A percentile compares a stretch with the other conserved stretches of the same genome.
Evolutionary conservation across 768 basidiomycete species (phyloP).

Genomic region (Mycena filopes): DNA sequence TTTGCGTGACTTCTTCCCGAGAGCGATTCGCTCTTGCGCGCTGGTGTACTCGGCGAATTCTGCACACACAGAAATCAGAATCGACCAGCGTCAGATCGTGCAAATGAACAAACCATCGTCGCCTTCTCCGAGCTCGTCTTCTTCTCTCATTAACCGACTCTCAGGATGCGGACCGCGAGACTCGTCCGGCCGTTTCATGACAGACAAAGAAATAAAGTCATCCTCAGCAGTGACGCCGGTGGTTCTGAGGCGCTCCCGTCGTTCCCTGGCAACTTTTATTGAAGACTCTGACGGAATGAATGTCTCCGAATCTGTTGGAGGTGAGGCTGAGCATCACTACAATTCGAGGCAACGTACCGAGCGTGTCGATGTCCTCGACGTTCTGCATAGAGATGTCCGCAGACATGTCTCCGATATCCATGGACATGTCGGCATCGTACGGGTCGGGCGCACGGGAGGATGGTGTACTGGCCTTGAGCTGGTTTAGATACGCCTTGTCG

Average conservation of each 20-base stretch:
- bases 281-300: conserved; percentile 77
- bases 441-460: conserved; percentile 61
- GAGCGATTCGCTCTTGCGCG: conserved; percentile 85
- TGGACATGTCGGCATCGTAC: conserved; percentile 64
- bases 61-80: conserved; percentile 40
- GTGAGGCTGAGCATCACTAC: not conserved
- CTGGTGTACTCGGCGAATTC: conserved; percentile 90
- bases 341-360: conserved; percentile 41
- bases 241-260: conserved; percentile 73
- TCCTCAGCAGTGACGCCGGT: conserved; percentile 59
- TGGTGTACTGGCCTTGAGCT: conserved; percentile 83
- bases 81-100: not conserved
- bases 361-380: conserved; percentile 41
- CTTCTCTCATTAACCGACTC: conserved; percentile 84
- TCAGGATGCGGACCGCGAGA: conserved; percentile 84
- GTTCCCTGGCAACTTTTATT: conserved; percentile 79
- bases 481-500: conserved; percentile 75
- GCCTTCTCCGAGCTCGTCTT: conserved; percentile 88
- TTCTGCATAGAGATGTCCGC: conserved; percentile 52
- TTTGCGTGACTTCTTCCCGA: conserved; percentile 86
- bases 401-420: conserved; percentile 55
- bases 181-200: conserved; percentile 64
- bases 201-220: conserved; percentile 84
- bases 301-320: conserved; percentile 46
- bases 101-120: conserved; percentile 73